Evolutionary conservation across 1,284 basidiomycete genomes (phyloP).

Genomic region (Trametes versicolor): DNA sequence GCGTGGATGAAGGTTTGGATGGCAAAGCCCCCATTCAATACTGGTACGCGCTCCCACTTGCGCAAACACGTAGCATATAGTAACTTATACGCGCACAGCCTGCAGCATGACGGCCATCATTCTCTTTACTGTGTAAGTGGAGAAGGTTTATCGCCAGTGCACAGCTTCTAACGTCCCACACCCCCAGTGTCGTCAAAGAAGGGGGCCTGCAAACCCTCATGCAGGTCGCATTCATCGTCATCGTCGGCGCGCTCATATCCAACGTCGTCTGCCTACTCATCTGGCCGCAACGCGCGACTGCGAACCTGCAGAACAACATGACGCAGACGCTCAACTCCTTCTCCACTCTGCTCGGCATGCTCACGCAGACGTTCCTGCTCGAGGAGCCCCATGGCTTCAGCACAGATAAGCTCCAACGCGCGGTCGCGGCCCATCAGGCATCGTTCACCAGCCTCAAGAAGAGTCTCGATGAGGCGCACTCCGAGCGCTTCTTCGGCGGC

Average conservation of each 20-base stretch:
- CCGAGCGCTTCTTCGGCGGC: slow-evolving; percentile 73
- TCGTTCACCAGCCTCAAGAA: slow-evolving; percentile 90
- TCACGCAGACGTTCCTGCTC: slow-evolving; percentile 86
- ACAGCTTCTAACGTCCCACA: not conserved
- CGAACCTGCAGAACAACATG: slow-evolving; percentile 86
- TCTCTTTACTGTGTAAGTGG: slow-evolving; percentile 83
- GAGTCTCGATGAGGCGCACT: slow-evolving; percentile 84
- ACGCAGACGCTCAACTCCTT: slow-evolving; percentile 88
- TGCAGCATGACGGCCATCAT: slow-evolving; percentile 93
- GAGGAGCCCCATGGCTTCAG: slow-evolving; percentile 72
- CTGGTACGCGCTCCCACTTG: slow-evolving; percentile 57
- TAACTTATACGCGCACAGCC: slow-evolving; percentile 53
- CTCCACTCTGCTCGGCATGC: slow-evolving; percentile 81
- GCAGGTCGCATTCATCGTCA: slow-evolving; percentile 81
- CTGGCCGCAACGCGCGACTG: slow-evolving; percentile 88
- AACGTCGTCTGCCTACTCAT: slow-evolving; percentile 87
- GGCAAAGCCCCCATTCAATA: slow-evolving; percentile 89
- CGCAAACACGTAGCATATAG: not conserved
- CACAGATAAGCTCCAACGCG: slow-evolving; percentile 72
- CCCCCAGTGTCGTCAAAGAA: slow-evolving; percentile 84
- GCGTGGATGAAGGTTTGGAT: slow-evolving; percentile 94
- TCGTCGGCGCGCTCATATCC: slow-evolving; percentile 80
- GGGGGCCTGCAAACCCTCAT: slow-evolving; percentile 82
- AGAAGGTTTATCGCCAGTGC: not conserved
- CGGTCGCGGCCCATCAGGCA: slow-evolving; percentile 84